phyloP scores from a whole-genome alignment of 345 rosid genomes.

The Salix exigua region DNA sequence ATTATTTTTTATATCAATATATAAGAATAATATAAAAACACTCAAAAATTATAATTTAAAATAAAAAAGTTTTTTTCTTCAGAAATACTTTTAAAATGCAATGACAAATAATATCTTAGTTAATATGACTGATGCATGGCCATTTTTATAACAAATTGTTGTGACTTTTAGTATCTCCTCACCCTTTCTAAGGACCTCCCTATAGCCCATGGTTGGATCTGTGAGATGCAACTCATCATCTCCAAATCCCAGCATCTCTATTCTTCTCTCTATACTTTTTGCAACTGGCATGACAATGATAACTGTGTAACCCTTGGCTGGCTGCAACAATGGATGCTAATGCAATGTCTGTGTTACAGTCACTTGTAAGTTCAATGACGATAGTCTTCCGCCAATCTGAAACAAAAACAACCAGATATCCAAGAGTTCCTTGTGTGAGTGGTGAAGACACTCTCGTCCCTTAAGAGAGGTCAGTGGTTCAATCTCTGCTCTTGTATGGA shows the following conservation, averaged over 20 bases:
- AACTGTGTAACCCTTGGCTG: conserved; percentile 16
- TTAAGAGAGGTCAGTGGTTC: too few species aligned
- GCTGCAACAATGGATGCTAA: conserved; percentile 24
- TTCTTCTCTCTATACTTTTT: conserved; percentile 24
- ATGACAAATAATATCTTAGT: too few species aligned
- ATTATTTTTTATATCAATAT: too few species aligned
- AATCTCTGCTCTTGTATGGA: too few species aligned
- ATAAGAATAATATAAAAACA: too few species aligned
- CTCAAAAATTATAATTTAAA: too few species aligned
- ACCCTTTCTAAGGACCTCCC: conserved; percentile 2
- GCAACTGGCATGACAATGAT: conserved; percentile 20
- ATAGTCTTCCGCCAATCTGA: conserved; percentile 13
- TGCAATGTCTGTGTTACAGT: conserved; percentile 16
- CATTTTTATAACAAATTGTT: too few species aligned
- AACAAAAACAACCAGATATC: background rate
- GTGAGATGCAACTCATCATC: conserved; percentile 21
- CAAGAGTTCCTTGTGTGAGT: too few species aligned
- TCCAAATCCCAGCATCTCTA: conserved; percentile 22
- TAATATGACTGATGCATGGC: too few species aligned
- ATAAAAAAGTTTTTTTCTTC: too few species aligned
- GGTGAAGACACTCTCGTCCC: too few species aligned
- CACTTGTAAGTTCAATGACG: conserved; percentile 25
- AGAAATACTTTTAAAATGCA: too few species aligned
- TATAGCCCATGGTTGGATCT: conserved; percentile 9
- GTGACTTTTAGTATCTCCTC: conserved; percentile 18